These are phyloP conservation scores for Yarrowia deformans DNA, from an alignment of 805 yeast species.

Conservation along the genomic window DNA sequence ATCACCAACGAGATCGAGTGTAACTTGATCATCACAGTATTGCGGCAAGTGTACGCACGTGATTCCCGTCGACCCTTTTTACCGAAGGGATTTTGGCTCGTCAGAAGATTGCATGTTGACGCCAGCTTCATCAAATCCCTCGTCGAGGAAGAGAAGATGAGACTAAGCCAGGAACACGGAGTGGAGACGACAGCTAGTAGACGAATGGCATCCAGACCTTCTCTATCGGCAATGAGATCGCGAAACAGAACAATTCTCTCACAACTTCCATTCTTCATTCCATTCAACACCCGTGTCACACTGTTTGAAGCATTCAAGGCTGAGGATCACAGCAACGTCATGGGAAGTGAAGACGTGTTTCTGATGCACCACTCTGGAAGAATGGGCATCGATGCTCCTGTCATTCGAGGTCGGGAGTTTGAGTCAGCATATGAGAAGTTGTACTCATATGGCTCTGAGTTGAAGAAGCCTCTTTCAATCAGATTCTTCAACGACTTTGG, in stretches of 20 bases:
- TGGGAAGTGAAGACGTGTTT: slow-evolving; percentile 12
- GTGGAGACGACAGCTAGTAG: neutral
- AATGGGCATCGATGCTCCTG: slow-evolving; percentile 55
- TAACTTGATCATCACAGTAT: slow-evolving; percentile 48
- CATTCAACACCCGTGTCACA: slow-evolving; percentile 75
- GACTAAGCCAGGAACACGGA: slow-evolving; percentile 43
- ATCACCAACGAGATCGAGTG: slow-evolving; percentile 46
- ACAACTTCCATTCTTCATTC: slow-evolving; percentile 78
- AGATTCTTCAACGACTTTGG: slow-evolving; percentile 76
- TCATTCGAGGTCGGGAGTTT: slow-evolving; percentile 73
- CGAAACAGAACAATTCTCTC: slow-evolving; percentile 59
- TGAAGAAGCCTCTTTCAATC: slow-evolving; percentile 69
- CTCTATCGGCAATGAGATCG: slow-evolving; percentile 42
- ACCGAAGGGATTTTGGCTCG: slow-evolving; percentile 62
- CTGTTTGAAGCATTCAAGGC: slow-evolving; percentile 71
- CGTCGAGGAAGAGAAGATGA: slow-evolving; percentile 56
- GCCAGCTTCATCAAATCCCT: slow-evolving; percentile 53
- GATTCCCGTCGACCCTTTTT: slow-evolving; percentile 68
- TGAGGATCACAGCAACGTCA: slow-evolving; percentile 52
- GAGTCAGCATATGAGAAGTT: slow-evolving; percentile 76
- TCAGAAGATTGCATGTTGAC: slow-evolving; percentile 49
- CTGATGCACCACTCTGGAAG: slow-evolving; percentile 40
- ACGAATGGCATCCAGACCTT: slow-evolving; percentile 3
- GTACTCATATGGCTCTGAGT: slow-evolving; percentile 58
- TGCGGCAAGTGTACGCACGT: slow-evolving; percentile 70